Base-by-base conservation (phyloP, 2,329 filamentous ascomycete species). In the Penicillium sp. region DNA sequence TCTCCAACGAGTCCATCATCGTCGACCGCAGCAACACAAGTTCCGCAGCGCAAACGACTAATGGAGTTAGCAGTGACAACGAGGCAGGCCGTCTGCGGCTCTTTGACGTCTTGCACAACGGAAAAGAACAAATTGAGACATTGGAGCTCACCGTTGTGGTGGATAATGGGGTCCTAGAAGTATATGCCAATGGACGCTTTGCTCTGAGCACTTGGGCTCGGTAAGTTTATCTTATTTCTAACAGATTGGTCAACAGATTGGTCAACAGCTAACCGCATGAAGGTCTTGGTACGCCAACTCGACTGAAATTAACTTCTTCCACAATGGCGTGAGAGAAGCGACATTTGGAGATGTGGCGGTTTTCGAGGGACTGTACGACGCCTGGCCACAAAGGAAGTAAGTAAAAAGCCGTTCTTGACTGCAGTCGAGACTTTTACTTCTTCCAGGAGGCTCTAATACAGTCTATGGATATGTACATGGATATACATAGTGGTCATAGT, bases 151-250 rank as follows among this genome's bases (percentile, higher is more conserved):
- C 58, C 10, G 43, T 64, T n/a, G 55, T 62, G 9, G 59, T 61
- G 33, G 61, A 63, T 26, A 64, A 60, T 19, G 46, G 54, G 1
- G 45, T 64, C 1, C 41, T 64, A 7, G 61, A 64, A 36, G 28
- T 62, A 1, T 62, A 61, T 49, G 61, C 61, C n/a, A 64, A 64
- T 36, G 61, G 61, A 14, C 56, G 61, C 2, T 64, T 64, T 35
- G 59, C 59, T 4, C 22, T 64, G 35, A 48, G 59, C 30, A 64
- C 61, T 6, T 64, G 61, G 61, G 57, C 42, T 48, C 50, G 61
- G 56, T 63, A 55, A 46, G 59, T 55, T 22, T 1, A 19, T 31
- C n/a, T 19, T 14, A 6, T 25, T 26, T 14, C 3, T n/a, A 3
- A 6, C 5, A 5, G 1, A 19, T 44, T 12, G 19, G 4, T 28